Evolutionary conservation across 225 moss, liverwort and hornwort species (phyloP).

Genomic region (Thuidium tamariscinum): DNA sequence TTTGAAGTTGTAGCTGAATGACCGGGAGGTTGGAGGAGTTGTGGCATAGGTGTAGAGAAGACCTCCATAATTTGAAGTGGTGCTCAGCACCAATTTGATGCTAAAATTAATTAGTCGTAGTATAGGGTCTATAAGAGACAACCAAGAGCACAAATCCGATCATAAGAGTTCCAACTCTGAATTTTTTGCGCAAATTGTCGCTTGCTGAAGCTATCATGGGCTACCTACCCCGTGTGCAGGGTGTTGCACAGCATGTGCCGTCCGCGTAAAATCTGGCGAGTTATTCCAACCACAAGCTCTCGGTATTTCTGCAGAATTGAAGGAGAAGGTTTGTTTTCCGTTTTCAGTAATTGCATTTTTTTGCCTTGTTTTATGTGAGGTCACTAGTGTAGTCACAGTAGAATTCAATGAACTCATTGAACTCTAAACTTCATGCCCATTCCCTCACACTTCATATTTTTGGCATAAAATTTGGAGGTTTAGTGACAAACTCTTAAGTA

Average conservation of each 20-base stretch:
- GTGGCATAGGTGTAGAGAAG: neutral
- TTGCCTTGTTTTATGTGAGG: neutral
- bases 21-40: neutral
- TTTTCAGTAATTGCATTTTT: neutral
- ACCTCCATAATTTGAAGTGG: neutral
- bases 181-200: neutral
- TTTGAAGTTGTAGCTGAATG: neutral
- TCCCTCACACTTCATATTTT: neutral
- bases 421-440: neutral
- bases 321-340: conserved; percentile 53
- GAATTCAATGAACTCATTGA: neutral
- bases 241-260: conserved; percentile 98
- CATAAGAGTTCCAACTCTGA: neutral
- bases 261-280: conserved; percentile 84
- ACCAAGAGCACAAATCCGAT: neutral
- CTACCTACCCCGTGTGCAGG: too few relatives aligned
- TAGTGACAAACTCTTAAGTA: neutral
- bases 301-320: conserved; percentile 86
- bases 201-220: too few relatives aligned
- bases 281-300: conserved; percentile 93
- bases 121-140: neutral
- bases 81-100: neutral
- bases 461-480: neutral
- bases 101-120: neutral
- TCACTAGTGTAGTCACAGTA: neutral